Evolutionary conservation across 257 asterid genomes (phyloP).

Genomic region (Penstemon davidsonii): DNA sequence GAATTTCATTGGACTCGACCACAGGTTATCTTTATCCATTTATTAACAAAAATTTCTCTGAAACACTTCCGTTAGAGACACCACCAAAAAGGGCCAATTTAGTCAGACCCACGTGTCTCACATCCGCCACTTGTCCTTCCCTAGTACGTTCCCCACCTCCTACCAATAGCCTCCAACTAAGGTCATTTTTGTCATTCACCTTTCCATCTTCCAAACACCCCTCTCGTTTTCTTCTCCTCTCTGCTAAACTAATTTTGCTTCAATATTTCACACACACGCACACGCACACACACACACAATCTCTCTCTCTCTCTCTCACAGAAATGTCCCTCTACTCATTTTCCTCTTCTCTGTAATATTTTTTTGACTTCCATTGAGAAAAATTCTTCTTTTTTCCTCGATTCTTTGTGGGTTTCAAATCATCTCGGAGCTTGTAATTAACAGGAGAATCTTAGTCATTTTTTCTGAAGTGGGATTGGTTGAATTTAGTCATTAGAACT

Average conservation of each 20-base stretch:
- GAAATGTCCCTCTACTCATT: slow-evolving; percentile 16
- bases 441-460: not conserved
- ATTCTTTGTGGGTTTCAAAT: slow-evolving; percentile 11
- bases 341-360: not conserved
- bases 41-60: slow-evolving; percentile 8
- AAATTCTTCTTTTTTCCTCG: not conserved
- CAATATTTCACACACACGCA: not conserved
- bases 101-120: slow-evolving; percentile 67
- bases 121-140: slow-evolving; percentile 67
- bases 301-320: slow-evolving; percentile 3
- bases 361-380: slow-evolving; percentile 17
- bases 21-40: slow-evolving; percentile 3
- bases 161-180: slow-evolving; percentile 17
- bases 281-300: slow-evolving; percentile 16
- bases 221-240: slow-evolving; percentile 19
- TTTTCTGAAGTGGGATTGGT: not conserved
- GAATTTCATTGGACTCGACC: not conserved
- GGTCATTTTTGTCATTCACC: slow-evolving; percentile 45
- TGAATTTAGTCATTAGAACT: slow-evolving; percentile 4
- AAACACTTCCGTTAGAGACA: slow-evolving; percentile 38
- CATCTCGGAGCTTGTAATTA: not conserved
- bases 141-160: slow-evolving; percentile 32
- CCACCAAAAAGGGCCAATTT: slow-evolving; percentile 51
- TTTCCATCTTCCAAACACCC: not conserved
- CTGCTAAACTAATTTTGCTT: not conserved